These are phyloP conservation scores for Aethionema arabicum DNA, from an alignment of 345 rosid genomes.

Conservation along the genomic window DNA sequence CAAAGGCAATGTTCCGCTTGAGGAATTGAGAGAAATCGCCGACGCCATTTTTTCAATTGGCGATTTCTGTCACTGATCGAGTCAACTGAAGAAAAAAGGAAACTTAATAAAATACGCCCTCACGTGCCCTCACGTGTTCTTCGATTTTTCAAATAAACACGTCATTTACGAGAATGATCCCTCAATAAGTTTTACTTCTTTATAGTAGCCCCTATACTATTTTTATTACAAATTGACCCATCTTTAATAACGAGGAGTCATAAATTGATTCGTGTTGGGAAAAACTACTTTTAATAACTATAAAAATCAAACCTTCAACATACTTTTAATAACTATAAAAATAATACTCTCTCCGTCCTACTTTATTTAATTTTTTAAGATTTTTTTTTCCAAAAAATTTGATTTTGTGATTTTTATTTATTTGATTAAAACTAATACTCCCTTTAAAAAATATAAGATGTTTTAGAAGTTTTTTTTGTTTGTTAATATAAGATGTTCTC, in stretches of 20 bases:
- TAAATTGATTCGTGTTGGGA: neutral
- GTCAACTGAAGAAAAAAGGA: constrained; percentile 16
- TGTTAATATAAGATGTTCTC: too few relatives aligned
- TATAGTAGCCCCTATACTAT: neutral
- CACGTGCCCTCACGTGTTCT: constrained; percentile 23
- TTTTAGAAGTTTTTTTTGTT: too few relatives aligned
- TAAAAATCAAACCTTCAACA: neutral
- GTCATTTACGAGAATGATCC: constrained; percentile 19
- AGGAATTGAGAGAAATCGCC: constrained; percentile 10
- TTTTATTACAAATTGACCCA: neutral
- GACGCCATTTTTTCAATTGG: constrained; percentile 25
- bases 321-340: too few relatives aligned
- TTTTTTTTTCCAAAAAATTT: too few relatives aligned
- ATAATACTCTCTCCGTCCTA: too few relatives aligned
- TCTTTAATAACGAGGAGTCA: neutral
- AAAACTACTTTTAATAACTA: too few relatives aligned
- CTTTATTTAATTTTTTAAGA: too few relatives aligned
- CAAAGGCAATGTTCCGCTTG: constrained; percentile 16
- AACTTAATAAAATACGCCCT: neutral
- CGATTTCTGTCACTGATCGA: constrained; percentile 23
- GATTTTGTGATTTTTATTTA: too few relatives aligned
- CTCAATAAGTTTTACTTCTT: neutral
- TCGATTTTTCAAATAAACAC: neutral
- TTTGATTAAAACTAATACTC: too few relatives aligned
- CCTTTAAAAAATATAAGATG: too few relatives aligned